Conservation (phyloP, 108 stramenopile species). For the Fistulifera pelliculosa region DNA sequence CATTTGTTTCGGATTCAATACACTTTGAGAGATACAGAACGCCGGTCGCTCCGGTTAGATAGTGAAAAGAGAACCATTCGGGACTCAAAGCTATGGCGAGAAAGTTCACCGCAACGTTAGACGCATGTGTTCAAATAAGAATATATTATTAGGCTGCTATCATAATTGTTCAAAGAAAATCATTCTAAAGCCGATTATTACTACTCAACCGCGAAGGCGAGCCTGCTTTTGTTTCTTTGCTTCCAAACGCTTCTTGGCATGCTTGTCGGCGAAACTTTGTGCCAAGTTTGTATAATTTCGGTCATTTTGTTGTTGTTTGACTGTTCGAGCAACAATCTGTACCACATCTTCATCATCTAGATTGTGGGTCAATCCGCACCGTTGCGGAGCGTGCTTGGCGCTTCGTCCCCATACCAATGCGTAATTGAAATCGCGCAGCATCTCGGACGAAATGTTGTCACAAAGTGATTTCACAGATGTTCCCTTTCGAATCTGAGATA, state of each 20-base stretch:
- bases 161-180: too few relatives aligned
- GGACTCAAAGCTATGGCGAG: too few relatives aligned
- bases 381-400: slow-evolving; percentile 94
- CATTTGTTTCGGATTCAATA: too few relatives aligned
- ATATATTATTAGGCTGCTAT: too few relatives aligned
- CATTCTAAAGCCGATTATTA: too few relatives aligned
- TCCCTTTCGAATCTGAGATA: slow-evolving; percentile 85
- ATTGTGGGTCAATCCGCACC: slow-evolving; percentile 87
- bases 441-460: slow-evolving; percentile 71
- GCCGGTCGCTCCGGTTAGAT: too few relatives aligned
- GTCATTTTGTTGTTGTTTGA: slow-evolving; percentile 88
- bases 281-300: slow-evolving; percentile 77
- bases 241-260: slow-evolving; percentile 80
- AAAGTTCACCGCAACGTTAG: too few relatives aligned
- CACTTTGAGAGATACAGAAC: too few relatives aligned
- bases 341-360: slow-evolving; percentile 98
- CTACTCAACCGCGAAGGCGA: slow-evolving; percentile 54
- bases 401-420: slow-evolving; percentile 97
- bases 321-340: slow-evolving; percentile 94
- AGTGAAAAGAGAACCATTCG: too few relatives aligned
- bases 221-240: slow-evolving; percentile 79
- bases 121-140: too few relatives aligned
- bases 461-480: slow-evolving; percentile 70
- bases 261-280: slow-evolving; percentile 72
- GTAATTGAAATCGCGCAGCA: slow-evolving; percentile 93